Evolutionary conservation across 257 asterid genomes (phyloP), one percentile per base, ranked within the genome.

Genomic region (Anisodus tanguticus): DNA sequence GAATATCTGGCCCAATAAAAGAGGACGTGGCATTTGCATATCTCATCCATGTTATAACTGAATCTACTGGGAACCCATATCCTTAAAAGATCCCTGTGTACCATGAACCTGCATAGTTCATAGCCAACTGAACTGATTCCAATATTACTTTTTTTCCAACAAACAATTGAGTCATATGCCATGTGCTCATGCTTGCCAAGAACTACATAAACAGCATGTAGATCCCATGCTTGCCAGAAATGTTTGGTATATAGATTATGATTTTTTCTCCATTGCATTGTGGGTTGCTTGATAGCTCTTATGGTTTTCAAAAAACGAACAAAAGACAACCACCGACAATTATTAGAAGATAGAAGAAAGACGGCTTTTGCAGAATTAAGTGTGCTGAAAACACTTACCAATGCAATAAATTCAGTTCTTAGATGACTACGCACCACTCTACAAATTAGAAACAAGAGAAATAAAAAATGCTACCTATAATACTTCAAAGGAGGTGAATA

Each of bases 401-500:
- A 5, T 35, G n/a, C 74, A 72, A 19, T 19, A 47, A 72, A 43
- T 71, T 47, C 80, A 0, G 11, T 45, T 72, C 59, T 72, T 47
- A 72, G 17, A 45, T 72, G 37, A 19, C 80, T 72, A 67, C 35
- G 80, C 80, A 45, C 59, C 39, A 72, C 31, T 45, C n/a, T 10
- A 72, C 13, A 72, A 72, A n/a, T 72, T 45, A 72, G 15, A 72
- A 47, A 19, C n/a, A 70, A 43, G 59, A 72, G 79, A 70, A 41
- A 43, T 70, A 43, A 5, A 71, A 11, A 47, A 51, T n/a, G 58
- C n/a, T 45, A 45, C 57, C 55, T 19, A 45, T 72, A 72, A 9
- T 70, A 70, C 79, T 70, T 43, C 57, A 47, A 68, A 45, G 41
- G 41, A 72, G 59, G 59, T 72, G n/a, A 72, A 72, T 45, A 47